Evolutionary conservation across 441 rosid species (phyloP).

Genomic region (Erodium chrysanthum): DNA sequence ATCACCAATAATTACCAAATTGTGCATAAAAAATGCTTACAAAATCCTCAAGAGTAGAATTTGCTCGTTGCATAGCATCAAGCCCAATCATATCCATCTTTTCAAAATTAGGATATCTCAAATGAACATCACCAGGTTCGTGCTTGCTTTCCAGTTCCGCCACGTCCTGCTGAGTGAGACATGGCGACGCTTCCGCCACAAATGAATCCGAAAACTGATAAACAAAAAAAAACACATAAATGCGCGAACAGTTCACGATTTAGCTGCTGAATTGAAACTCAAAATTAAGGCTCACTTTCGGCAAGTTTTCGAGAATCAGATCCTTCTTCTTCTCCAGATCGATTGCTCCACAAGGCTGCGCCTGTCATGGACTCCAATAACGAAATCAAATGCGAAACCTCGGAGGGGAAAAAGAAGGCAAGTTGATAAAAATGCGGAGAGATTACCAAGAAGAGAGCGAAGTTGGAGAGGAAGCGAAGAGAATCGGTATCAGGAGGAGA

Average conservation of each 20-base stretch:
- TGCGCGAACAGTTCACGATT: background rate
- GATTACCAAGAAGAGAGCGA: slow-evolving; percentile 47
- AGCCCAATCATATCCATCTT: slow-evolving; percentile 46
- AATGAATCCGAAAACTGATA: slow-evolving; percentile 43
- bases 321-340: slow-evolving; percentile 32
- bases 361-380: background rate
- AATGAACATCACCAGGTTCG: slow-evolving; percentile 20
- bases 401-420: too few species aligned
- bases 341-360: slow-evolving; percentile 54
- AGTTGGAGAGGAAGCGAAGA: slow-evolving; percentile 54
- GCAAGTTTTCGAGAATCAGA: slow-evolving; percentile 36
- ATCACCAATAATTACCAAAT: background rate
- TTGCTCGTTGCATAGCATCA: slow-evolving; percentile 71
- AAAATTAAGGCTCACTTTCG: slow-evolving; percentile 31
- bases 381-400: background rate
- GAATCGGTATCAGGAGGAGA: slow-evolving; percentile 28
- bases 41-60: slow-evolving; percentile 80
- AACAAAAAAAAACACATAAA: slow-evolving; percentile 7
- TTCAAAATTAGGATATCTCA: slow-evolving; percentile 11
- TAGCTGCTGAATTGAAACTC: background rate
- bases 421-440: background rate
- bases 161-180: slow-evolving; percentile 18
- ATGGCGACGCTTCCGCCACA: slow-evolving; percentile 30
- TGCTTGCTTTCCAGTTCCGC: slow-evolving; percentile 11
- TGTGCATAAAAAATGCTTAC: slow-evolving; percentile 30